phyloP scores from a whole-genome alignment of 306 rosid genomes.

The Arachis stenosperma region DNA sequence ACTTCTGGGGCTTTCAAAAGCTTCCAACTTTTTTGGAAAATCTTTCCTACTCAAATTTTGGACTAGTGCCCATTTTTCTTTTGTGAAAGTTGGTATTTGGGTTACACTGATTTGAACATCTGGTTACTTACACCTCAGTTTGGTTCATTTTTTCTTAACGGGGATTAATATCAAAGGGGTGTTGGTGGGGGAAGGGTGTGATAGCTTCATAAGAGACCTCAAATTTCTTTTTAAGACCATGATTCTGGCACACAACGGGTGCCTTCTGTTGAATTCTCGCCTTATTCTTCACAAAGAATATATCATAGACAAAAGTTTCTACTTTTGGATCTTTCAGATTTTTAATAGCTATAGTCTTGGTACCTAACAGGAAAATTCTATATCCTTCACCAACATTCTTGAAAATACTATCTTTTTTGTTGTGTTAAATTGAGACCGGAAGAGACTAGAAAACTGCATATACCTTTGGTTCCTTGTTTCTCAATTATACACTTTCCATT shows the following conservation, averaged over 20 bases:
- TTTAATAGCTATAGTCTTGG: slow-evolving; percentile 63
- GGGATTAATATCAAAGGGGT: slow-evolving; percentile 37
- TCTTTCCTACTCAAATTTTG: slow-evolving; percentile 31
- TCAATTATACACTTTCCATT: not conserved
- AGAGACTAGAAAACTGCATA: not conserved
- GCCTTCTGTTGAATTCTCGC: slow-evolving; percentile 58
- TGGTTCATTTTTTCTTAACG: slow-evolving; percentile 6
- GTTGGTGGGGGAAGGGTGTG: slow-evolving; percentile 44
- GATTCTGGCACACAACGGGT: slow-evolving; percentile 65
- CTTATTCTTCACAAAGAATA: slow-evolving; percentile 54
- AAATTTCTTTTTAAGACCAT: slow-evolving; percentile 55
- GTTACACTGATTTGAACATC: slow-evolving; percentile 34
- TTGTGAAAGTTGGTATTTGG: slow-evolving; percentile 14
- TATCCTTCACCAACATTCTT: not conserved
- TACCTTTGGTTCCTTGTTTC: slow-evolving; percentile 6
- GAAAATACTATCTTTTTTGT: not conserved
- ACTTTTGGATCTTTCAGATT: slow-evolving; percentile 88
- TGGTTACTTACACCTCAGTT: slow-evolving; percentile 30
- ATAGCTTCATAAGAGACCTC: slow-evolving; percentile 37
- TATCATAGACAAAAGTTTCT: slow-evolving; percentile 68
- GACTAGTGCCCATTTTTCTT: slow-evolving; percentile 5
- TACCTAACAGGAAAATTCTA: slow-evolving; percentile 44
- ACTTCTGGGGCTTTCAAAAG: slow-evolving; percentile 39
- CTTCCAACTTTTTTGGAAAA: slow-evolving; percentile 48
- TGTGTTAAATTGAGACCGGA: not conserved